phyloP scores from a whole-genome alignment of 2,329 filamentous ascomycete species.

The Xylariales sp. region DNA sequence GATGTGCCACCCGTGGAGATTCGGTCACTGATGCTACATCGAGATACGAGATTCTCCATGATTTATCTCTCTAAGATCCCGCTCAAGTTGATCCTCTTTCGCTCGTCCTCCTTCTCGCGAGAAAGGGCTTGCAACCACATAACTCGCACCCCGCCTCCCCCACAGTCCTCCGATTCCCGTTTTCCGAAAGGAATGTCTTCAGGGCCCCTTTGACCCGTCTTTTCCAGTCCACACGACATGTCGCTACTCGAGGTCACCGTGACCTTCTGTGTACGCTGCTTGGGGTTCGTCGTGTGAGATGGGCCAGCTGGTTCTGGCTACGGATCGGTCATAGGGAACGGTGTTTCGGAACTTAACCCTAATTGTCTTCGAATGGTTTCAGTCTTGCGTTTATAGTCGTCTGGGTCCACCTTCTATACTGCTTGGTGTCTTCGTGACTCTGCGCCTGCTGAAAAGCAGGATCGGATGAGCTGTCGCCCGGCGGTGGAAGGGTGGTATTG shows the following conservation, averaged over 20 bases:
- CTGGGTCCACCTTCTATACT: slow-evolving; percentile 74
- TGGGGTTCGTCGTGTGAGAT: slow-evolving; percentile 56
- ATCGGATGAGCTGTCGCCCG: slow-evolving; percentile 50
- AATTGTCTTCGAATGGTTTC: slow-evolving; percentile 74
- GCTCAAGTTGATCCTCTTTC: slow-evolving; percentile 60
- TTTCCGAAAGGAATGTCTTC: slow-evolving; percentile 76
- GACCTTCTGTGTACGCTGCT: slow-evolving; percentile 63
- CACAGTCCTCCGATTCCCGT: slow-evolving; percentile 81
- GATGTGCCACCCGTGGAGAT: slow-evolving; percentile 48
- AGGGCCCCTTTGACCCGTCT: slow-evolving; percentile 56
- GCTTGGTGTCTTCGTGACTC: slow-evolving; percentile 48
- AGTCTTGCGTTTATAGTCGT: slow-evolving; percentile 81
- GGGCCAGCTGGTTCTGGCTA: slow-evolving; percentile 58
- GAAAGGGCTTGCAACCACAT: slow-evolving; percentile 50
- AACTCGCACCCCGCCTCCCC: slow-evolving; percentile 78
- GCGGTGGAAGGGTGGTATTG: slow-evolving; percentile 61
- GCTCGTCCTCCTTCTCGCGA: slow-evolving; percentile 46
- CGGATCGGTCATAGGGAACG: slow-evolving; percentile 61
- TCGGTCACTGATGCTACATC: slow-evolving; percentile 44
- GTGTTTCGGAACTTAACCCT: slow-evolving; percentile 96
- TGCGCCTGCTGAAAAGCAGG: slow-evolving; percentile 64
- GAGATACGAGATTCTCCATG: slow-evolving; percentile 49
- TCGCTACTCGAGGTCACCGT: slow-evolving; percentile 71
- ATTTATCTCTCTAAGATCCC: slow-evolving; percentile 38
- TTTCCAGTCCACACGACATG: slow-evolving; percentile 57